phyloP scores from a whole-genome alignment of 257 asterid genomes.

The Solanum sparsipilum region DNA sequence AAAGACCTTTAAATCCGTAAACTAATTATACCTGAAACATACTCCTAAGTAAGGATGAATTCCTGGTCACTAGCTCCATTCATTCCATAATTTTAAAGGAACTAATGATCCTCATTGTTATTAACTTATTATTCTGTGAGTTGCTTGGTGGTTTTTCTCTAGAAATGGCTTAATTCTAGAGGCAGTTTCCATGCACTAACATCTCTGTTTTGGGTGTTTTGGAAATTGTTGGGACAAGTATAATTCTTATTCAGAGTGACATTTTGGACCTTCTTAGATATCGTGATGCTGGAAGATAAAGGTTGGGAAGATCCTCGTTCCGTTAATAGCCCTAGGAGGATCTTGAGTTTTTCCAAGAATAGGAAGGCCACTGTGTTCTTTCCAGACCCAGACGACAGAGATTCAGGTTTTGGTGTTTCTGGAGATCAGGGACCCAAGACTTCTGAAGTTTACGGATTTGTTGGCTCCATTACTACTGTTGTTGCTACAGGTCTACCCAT shows the following conservation, averaged over 20 bases:
- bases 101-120: neutral
- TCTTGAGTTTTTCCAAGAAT: no score
- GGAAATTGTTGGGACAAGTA: no score
- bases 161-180: neutral
- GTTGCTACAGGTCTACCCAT: conserved; percentile 51
- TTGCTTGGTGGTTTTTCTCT: neutral
- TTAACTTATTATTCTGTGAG: neutral
- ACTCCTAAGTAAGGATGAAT: neutral
- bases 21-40: neutral
- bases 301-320: no score
- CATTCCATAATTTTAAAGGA: neutral
- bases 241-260: no score
- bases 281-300: no score
- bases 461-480: conserved; percentile 84
- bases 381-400: no score
- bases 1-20: neutral
- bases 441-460: conserved; percentile 89
- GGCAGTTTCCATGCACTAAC: neutral
- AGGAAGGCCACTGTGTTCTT: no score
- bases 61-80: neutral
- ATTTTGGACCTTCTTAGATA: no score
- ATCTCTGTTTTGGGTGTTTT: neutral
- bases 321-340: no score
- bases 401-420: no score
- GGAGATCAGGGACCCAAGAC: conserved; percentile 70